Percentiles rank a stretch among this genome's conserved stretches.
phyloP scores from a whole-genome alignment of 1,284 basidiomycete genomes.

The Fomitopsis palustris region DNA sequence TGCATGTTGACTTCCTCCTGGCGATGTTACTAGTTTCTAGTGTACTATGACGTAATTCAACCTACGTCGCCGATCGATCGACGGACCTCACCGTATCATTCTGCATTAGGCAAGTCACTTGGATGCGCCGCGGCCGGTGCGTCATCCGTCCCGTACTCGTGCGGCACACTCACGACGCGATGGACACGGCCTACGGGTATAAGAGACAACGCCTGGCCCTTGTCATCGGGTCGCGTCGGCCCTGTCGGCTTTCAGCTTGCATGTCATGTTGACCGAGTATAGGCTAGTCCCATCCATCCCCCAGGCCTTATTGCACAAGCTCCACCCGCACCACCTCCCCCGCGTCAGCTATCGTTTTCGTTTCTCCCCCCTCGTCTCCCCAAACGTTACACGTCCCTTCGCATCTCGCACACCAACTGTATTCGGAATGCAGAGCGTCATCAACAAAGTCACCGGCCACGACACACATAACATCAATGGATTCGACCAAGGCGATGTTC shows the following conservation, averaged over 20 bases:
- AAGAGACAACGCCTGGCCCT: too few species aligned
- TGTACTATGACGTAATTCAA: neutral
- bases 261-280: too few species aligned
- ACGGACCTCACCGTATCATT: neutral
- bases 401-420: neutral
- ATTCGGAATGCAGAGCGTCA: conserved; percentile 7
- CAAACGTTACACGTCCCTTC: neutral
- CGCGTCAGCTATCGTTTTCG: neutral
- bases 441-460: conserved; percentile 11
- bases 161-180: neutral
- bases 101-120: conserved; percentile 3
- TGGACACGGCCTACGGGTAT: too few species aligned
- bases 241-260: too few species aligned
- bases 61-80: neutral
- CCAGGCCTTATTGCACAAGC: neutral
- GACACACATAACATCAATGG: conserved; percentile 1
- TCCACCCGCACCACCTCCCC: neutral
- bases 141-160: neutral
- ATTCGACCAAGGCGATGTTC: conserved; percentile 8
- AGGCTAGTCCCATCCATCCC: neutral
- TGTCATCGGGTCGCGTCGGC: too few species aligned
- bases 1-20: too few species aligned
- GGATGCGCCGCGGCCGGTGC: neutral
- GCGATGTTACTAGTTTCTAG: too few species aligned
- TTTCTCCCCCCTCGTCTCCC: neutral